These are phyloP conservation scores for Fomitopsis pinicola DNA, from an alignment of 1,284 basidiomycete species.

Conservation along the genomic window DNA sequence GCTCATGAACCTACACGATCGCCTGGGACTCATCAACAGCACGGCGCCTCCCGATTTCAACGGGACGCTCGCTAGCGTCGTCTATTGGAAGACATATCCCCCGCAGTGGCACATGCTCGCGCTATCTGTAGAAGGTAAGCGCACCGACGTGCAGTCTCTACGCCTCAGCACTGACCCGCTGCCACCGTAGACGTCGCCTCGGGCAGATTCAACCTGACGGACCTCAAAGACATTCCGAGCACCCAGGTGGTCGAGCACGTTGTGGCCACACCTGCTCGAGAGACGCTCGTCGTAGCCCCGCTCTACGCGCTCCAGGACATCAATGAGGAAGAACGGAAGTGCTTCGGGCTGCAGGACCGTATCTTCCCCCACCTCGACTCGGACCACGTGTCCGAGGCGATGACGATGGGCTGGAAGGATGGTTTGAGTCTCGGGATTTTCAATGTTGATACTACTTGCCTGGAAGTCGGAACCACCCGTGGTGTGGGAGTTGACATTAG, in stretches of 20 bases:
- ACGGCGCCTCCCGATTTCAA: not conserved
- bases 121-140: conserved; percentile 20
- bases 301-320: conserved; percentile 21
- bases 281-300: conserved; percentile 28
- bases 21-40: conserved; percentile 8
- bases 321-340: conserved; percentile 17
- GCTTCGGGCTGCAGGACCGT: conserved; percentile 15
- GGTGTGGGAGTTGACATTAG: too few relatives aligned
- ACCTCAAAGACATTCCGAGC: conserved; percentile 25
- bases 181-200: conserved; percentile 12
- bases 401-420: conserved; percentile 25
- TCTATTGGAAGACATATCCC: conserved; percentile 40
- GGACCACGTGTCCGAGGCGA: conserved; percentile 32
- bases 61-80: conserved; percentile 15
- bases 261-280: not conserved
- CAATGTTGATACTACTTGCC: conserved; percentile 14
- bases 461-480: not conserved
- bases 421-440: conserved; percentile 32
- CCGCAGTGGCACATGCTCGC: conserved; percentile 34
- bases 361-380: conserved; percentile 36
- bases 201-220: conserved; percentile 9
- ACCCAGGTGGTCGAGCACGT: conserved; percentile 17
- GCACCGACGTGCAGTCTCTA: not conserved
- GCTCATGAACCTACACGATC: conserved; percentile 29
- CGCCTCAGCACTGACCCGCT: not conserved